phyloP scores from a whole-genome alignment of 805 yeast genomes.

The Sugiyamaella boreocaroliniensis region DNA sequence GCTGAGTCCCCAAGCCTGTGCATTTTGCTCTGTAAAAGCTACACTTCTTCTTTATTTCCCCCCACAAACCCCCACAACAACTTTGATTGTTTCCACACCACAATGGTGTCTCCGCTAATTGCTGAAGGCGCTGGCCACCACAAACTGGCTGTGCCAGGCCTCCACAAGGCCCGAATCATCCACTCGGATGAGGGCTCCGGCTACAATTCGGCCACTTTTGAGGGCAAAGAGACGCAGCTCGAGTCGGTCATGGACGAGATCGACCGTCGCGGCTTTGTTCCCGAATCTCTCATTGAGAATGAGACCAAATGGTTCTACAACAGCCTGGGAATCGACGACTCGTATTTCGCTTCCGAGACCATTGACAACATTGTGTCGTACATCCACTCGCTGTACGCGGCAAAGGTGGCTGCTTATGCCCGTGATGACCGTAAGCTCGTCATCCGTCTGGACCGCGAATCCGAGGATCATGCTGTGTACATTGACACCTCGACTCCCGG shows the following conservation, averaged over 20 bases:
- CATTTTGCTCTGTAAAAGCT: too few relatives aligned
- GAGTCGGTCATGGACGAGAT: slow-evolving; percentile 55
- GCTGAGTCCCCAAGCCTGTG: too few relatives aligned
- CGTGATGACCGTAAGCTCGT: slow-evolving; percentile 49
- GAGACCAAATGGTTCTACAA: slow-evolving; percentile 90
- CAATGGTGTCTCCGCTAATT: slow-evolving; percentile 5
- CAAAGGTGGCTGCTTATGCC: slow-evolving; percentile 85
- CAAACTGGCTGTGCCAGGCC: slow-evolving; percentile 25
- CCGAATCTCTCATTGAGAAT: slow-evolving; percentile 73
- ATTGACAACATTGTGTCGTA: slow-evolving; percentile 75
- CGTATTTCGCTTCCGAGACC: slow-evolving; percentile 80
- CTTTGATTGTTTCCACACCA: not conserved
- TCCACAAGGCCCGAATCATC: slow-evolving; percentile 22
- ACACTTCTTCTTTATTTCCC: not conserved
- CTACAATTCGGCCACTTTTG: slow-evolving; percentile 68
- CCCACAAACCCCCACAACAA: too few relatives aligned
- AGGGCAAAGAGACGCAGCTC: slow-evolving; percentile 74
- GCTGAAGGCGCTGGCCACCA: slow-evolving; percentile 5
- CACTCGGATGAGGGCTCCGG: slow-evolving; percentile 37
- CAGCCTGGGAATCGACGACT: slow-evolving; percentile 81
- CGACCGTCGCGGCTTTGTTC: slow-evolving; percentile 82
- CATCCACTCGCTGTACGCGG: slow-evolving; percentile 83
- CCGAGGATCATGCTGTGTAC: slow-evolving; percentile 82
- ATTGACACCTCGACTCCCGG: slow-evolving; percentile 67
- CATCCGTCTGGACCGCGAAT: slow-evolving; percentile 73